Base-by-base conservation (phyloP, 192 early-diverging fungal genomes). In the Linderina pennispora region DNA sequence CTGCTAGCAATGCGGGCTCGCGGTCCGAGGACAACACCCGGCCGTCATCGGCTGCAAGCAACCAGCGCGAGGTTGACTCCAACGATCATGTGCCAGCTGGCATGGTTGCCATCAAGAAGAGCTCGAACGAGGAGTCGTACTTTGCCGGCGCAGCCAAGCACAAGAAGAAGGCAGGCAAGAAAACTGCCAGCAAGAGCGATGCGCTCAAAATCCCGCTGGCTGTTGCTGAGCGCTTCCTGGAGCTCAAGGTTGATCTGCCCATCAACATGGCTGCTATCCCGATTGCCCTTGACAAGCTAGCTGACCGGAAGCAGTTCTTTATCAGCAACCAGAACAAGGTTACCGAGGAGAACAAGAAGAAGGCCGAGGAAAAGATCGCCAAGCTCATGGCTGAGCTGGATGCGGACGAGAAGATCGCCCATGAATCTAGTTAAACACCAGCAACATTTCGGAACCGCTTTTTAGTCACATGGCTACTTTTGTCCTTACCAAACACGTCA, bases 331-430 rank as follows among this genome's bases (percentile, higher is more conserved):
- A 91, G 65, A 81, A 77, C 37, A 77, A 74, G 45, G 78, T 77
- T 13, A 94, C 92, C 42, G 80, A 65, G 7, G 85, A 86, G 61
- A 94, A 94, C 77, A 93, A 88, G 80, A 80, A 75, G 48, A 84
- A 83, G 63, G 94, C 88, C 36, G 82, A 92, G 66, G 87, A 80
- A 42, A 85, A 85, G 74, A 85, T 95, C 50, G 84, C 79, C 25
- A 80, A 80, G 48, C 72, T 90, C 50, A 58, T 62, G 59, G 53
- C 69, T 11, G 76, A 82, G 75, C 61, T 76, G 19, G 68, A 79
- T 3, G 53, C 52, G 5, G 69, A 71, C 53, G 67, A 71, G 40
- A 71, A 71, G 55, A 71, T 71, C 21, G 49, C 49, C n/a, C n/a
- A n/a, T n/a, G n/a, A n/a, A n/a, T n/a, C n/a, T n/a, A n/a, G n/a